A percentile compares a stretch with the other conserved stretches of the same genome.
These are phyloP conservation scores for Diaporthe batatas DNA, from an alignment of 2,329 filamentous ascomycete species.

Conservation along the genomic window DNA sequence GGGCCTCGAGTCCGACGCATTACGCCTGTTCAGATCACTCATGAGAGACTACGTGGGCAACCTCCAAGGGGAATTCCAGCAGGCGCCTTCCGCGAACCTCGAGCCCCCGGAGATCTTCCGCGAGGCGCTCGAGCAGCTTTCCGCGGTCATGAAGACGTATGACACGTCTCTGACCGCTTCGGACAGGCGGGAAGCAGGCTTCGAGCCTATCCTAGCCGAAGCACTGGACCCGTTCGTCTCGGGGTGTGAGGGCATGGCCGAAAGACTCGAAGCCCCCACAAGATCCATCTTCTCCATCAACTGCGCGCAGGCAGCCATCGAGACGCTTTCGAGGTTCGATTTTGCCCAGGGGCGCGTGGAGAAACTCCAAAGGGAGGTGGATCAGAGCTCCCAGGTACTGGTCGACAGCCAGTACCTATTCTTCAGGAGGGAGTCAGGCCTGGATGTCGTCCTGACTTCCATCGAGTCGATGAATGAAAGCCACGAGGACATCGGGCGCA, in stretches of 20 bases:
- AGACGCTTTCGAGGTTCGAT: constrained; percentile 68
- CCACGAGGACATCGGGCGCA: constrained; percentile 65
- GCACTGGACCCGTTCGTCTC: constrained; percentile 88
- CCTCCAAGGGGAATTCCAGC: constrained; percentile 78
- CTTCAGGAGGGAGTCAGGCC: constrained; percentile 80
- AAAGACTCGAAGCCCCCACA: constrained; percentile 69
- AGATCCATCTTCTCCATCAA: constrained; percentile 80
- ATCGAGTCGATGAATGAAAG: constrained; percentile 58
- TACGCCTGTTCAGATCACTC: constrained; percentile 84
- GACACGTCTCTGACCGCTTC: constrained; percentile 80
- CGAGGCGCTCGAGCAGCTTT: constrained; percentile 83
- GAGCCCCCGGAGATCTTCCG: constrained; percentile 83
- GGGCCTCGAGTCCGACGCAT: constrained; percentile 79
- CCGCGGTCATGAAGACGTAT: constrained; percentile 85
- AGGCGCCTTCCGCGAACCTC: constrained; percentile 78
- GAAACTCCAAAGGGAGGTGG: constrained; percentile 69
- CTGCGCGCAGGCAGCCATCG: constrained; percentile 72
- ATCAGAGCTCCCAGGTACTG: constrained; percentile 68
- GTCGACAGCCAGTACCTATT: constrained; percentile 78
- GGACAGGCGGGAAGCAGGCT: constrained; percentile 73
- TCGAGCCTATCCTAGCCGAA: constrained; percentile 80
- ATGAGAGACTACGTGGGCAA: constrained; percentile 84
- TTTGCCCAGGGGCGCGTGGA: constrained; percentile 72
- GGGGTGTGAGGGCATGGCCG: constrained; percentile 78
- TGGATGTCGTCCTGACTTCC: constrained; percentile 73